Conservation (phyloP, 495 filamentous ascomycete species). For the Neurospora sp. region DNA sequence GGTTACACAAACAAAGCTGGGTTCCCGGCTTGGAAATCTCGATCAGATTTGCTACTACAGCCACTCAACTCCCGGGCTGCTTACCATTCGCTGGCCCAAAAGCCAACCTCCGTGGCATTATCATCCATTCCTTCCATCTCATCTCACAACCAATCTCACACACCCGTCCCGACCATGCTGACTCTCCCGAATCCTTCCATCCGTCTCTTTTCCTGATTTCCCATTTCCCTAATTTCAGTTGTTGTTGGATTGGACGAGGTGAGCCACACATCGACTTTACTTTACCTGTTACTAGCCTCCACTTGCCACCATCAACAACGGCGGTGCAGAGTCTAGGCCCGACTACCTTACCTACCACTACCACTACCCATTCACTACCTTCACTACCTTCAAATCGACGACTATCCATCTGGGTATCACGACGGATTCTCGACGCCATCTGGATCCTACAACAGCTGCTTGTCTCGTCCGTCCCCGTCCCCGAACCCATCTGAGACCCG, state of each 20-base stretch:
- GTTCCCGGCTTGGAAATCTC: background rate
- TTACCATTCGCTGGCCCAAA: background rate
- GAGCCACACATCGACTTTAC: background rate
- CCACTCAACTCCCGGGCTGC: background rate
- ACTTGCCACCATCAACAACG: background rate
- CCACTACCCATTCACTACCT: background rate
- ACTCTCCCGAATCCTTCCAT: background rate
- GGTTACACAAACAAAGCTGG: background rate
- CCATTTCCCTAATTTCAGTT: background rate
- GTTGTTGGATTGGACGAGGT: background rate
- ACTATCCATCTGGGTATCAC: background rate
- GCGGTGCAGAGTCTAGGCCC: background rate
- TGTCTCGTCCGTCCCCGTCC: background rate
- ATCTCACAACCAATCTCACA: background rate
- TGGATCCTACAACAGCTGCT: background rate
- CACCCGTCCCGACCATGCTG: background rate
- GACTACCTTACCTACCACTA: background rate
- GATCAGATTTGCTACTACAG: background rate
- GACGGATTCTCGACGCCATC: background rate
- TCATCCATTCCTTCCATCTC: background rate
- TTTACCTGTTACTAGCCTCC: background rate
- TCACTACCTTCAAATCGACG: background rate
- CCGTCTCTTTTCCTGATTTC: background rate
- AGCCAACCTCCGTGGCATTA: background rate
- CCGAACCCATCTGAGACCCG: background rate